Percentiles rank a stretch among this genome's conserved stretches.
Conservation (phyloP, 1,139 yeast species). For the Saccharomyces pastorianus region DNA sequence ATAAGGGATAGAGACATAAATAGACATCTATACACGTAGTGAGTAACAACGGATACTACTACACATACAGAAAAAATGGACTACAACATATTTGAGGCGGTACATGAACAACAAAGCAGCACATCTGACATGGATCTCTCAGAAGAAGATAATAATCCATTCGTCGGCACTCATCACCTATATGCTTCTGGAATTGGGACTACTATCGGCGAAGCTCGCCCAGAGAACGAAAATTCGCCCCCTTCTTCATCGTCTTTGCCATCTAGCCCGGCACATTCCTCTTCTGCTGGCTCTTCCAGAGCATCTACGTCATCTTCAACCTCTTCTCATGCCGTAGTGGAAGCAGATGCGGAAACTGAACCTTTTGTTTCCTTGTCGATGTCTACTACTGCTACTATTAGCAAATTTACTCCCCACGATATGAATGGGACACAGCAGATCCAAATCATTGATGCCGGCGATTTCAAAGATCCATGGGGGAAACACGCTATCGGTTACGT, state of each 20-base stretch:
- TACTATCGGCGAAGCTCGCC: background rate
- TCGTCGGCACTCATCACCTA: constrained; percentile 37
- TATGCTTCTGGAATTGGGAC: constrained; percentile 35
- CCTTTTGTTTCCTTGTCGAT: constrained; percentile 5
- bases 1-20: background rate
- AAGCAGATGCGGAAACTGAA: constrained; percentile 1
- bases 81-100: background rate
- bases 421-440: constrained; percentile 7
- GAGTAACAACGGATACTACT: background rate
- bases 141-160: constrained; percentile 45
- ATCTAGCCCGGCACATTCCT: background rate
- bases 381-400: background rate
- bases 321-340: background rate
- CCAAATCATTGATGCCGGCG: constrained; percentile 28
- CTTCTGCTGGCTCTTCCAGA: constrained; percentile 2
- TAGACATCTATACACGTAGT: background rate
- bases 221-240: background rate
- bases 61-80: background rate
- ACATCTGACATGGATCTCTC: constrained; percentile 11
- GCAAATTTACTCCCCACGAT: background rate
- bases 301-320: background rate
- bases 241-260: background rate
- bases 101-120: background rate
- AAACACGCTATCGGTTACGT: constrained; percentile 78
- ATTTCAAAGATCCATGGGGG: constrained; percentile 36